phyloP scores from a whole-genome alignment of 1,139 yeast genomes.

The Sugiyamaella castrensis region DNA sequence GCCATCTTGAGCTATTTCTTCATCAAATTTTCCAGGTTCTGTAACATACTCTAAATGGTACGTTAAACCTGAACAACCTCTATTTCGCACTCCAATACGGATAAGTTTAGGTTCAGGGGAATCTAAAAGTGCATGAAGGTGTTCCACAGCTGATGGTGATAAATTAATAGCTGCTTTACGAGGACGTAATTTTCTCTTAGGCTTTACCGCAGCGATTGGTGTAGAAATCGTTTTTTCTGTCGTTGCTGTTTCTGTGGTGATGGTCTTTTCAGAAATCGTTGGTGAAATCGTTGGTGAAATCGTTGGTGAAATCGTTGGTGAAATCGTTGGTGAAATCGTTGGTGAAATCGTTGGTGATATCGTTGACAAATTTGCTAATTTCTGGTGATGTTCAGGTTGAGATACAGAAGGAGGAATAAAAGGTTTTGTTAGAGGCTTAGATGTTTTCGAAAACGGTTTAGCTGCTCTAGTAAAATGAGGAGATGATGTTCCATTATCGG shows the following conservation, averaged over 20 bases:
- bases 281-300: neutral
- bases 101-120: conserved; percentile 88
- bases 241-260: neutral
- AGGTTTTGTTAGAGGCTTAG: conserved; percentile 8
- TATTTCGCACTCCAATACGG: conserved; percentile 87
- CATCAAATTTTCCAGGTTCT: conserved; percentile 90
- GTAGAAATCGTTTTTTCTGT: neutral
- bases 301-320: neutral
- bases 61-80: conserved; percentile 95
- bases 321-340: neutral
- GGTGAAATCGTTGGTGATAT: neutral
- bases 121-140: conserved; percentile 61
- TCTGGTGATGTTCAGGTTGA: neutral
- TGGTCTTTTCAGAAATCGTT: neutral
- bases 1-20: conserved; percentile 81
- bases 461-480: conserved; percentile 11
- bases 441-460: conserved; percentile 15
- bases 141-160: conserved; percentile 68
- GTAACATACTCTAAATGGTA: conserved; percentile 88
- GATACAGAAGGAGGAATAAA: conserved; percentile 1
- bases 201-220: conserved; percentile 29
- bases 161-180: conserved; percentile 85
- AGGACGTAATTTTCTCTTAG: conserved; percentile 67
- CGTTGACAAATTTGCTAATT: neutral
- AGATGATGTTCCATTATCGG: conserved; percentile 4